Percentiles rank a stretch among this genome's conserved stretches.
Evolutionary conservation across 2,329 filamentous ascomycete genomes (phyloP).

Genomic region (Penicillium thymicola): DNA sequence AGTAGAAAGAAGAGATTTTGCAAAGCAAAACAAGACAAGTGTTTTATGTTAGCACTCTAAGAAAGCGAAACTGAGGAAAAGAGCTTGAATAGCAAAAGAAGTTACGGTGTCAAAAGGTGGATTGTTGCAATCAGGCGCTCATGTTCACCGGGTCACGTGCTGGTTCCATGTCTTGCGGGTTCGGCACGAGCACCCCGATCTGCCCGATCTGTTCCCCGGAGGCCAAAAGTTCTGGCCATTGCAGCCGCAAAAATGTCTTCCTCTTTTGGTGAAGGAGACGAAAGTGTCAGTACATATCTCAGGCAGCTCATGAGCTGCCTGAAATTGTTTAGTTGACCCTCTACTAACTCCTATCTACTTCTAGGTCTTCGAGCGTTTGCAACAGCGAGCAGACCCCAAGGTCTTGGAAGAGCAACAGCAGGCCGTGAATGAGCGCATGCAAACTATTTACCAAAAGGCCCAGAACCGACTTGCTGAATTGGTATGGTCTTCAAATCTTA

Average conservation of each 20-base stretch:
- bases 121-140: slow-evolving; percentile 19
- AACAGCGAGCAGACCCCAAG: slow-evolving; percentile 56
- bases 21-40: neutral
- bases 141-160: slow-evolving; percentile 13
- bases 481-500: slow-evolving; percentile 44
- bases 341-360: slow-evolving; percentile 11
- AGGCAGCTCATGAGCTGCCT: neutral
- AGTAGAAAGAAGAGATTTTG: neutral
- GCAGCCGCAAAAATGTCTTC: slow-evolving; percentile 44
- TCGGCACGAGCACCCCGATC: slow-evolving; percentile 14
- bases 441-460: slow-evolving; percentile 59
- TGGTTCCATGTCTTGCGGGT: slow-evolving; percentile 16
- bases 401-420: slow-evolving; percentile 58
- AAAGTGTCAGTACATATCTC: slow-evolving; percentile 31
- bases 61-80: neutral
- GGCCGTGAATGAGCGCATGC: slow-evolving; percentile 57
- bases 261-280: slow-evolving; percentile 41
- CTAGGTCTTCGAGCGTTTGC: slow-evolving; percentile 37
- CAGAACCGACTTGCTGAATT: slow-evolving; percentile 63
- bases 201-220: slow-evolving; percentile 14
- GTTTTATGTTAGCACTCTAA: neutral
- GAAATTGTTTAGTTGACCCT: neutral
- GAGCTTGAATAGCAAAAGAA: neutral
- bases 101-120: slow-evolving; percentile 1
- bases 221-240: slow-evolving; percentile 28